Evolutionary conservation across 2,329 filamentous ascomycete genomes (phyloP), one percentile per base, ranked within the genome.

Genomic region (Nemania serpens): DNA sequence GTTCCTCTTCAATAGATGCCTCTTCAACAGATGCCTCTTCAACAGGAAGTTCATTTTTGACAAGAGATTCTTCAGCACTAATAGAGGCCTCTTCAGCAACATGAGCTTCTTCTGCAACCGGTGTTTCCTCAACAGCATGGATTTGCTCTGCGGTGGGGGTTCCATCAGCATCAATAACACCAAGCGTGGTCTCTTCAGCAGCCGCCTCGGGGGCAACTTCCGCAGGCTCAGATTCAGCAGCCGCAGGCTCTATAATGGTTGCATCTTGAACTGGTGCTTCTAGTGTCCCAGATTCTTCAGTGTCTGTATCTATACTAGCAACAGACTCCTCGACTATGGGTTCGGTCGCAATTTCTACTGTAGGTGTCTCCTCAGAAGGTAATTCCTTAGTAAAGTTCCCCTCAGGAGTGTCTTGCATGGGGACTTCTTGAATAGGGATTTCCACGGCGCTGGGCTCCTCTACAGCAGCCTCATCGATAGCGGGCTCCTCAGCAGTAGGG

Each of bases 41-140:
- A 43, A 20, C 25, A 11, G 37, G 22, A 22, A 34, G 13, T 18
- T 20, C 54, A 17, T 43, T 29, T 25, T 37, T 33, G 50, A 56
- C 43, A 34, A 51, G 45, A 47, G 57, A 7, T 18, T 64, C 61
- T 25, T 67, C 65, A 39, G 51, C 59, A 15, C 20, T 45, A 15
- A 9, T 17, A 45, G 42, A 13, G 12, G 20, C 43, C n/a, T 42
- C 22, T 17, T 62, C 54, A 36, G 54, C 7, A 25, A 29, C 12
- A 12, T 17, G 17, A 17, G 36, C 11, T 33, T 42, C 17, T n/a
- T 43, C 52, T 33, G 15, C 10, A 51, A 64, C 12, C 3, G 15
- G 29, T 39, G 53, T 9, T 25, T 54, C 48, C 1, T 42, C 47
- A 25, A 9, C 20, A 29, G 34, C 25, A 29, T 29, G 25, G 7